Percentiles rank a stretch among this genome's conserved stretches.
phyloP scores from a whole-genome alignment of 176 grass and related monocot genomes.

The Pharus latifolius region DNA sequence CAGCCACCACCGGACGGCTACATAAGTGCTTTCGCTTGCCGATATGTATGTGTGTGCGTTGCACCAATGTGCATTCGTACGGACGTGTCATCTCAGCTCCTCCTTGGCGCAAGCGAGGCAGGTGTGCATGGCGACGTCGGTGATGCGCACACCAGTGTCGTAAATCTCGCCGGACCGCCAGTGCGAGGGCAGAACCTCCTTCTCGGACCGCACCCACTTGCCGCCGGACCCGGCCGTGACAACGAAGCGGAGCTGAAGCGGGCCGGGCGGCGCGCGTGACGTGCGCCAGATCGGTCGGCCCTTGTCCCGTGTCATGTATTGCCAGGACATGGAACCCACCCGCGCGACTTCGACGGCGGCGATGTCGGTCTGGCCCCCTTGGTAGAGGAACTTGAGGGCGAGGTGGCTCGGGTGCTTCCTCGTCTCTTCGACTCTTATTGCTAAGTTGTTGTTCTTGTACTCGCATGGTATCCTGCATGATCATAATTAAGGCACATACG shows the following conservation, averaged over 20 bases:
- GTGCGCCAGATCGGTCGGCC: conserved; percentile 20
- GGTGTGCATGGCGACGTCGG: conserved; percentile 33
- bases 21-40: too few species aligned
- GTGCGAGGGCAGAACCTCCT: conserved; percentile 32
- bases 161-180: conserved; percentile 34
- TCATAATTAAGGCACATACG: background rate
- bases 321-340: conserved; percentile 16
- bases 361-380: conserved; percentile 64
- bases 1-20: too few species aligned
- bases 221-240: conserved; percentile 46
- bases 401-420: conserved; percentile 11
- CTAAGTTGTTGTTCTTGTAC: conserved; percentile 32
- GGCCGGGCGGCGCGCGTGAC: conserved; percentile 2
- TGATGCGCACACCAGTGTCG: conserved; percentile 29
- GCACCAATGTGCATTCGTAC: too few species aligned
- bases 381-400: conserved; percentile 49
- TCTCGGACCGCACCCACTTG: conserved; percentile 38
- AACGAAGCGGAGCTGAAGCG: conserved; percentile 35
- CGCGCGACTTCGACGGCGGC: conserved; percentile 44
- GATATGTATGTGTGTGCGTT: too few species aligned
- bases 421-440: conserved; percentile 31
- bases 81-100: conserved; percentile 14
- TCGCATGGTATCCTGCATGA: conserved; percentile 37
- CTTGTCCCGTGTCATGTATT: conserved; percentile 19
- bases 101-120: conserved; percentile 1